phyloP scores from a whole-genome alignment of 1,139 yeast genomes.

The Nadsonia starkeyi-henricii region DNA sequence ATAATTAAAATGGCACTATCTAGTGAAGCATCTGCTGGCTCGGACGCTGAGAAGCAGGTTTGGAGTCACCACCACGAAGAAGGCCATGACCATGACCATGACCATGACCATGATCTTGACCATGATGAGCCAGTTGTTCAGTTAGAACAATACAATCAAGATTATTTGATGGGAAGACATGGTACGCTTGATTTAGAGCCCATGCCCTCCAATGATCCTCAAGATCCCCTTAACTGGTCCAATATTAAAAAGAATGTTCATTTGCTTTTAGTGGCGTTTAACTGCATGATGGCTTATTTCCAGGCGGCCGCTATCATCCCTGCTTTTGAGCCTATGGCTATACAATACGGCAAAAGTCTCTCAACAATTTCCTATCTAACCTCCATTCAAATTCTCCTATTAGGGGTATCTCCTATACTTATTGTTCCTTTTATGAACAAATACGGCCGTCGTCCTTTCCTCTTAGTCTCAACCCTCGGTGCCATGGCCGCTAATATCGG shows the following conservation, averaged over 20 bases:
- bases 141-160: slow-evolving; percentile 1
- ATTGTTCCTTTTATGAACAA: slow-evolving; percentile 11
- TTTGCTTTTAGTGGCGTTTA: slow-evolving; percentile 9
- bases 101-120: no score
- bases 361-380: slow-evolving; percentile 11
- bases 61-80: neutral
- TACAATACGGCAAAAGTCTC: slow-evolving; percentile 9
- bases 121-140: neutral
- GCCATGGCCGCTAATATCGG: slow-evolving; percentile 9
- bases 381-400: slow-evolving; percentile 10
- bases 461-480: slow-evolving; percentile 8
- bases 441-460: slow-evolving; percentile 12
- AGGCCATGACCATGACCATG: neutral
- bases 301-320: slow-evolving; percentile 13
- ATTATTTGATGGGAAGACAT: slow-evolving; percentile 10
- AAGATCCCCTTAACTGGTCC: slow-evolving; percentile 13
- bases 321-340: slow-evolving; percentile 11
- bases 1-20: no score
- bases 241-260: slow-evolving; percentile 8
- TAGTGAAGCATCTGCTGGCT: neutral
- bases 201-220: slow-evolving; percentile 9
- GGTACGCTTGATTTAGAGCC: slow-evolving; percentile 13
- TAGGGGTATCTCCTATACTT: slow-evolving; percentile 11
- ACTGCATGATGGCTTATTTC: slow-evolving; percentile 10
- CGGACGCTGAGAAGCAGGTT: neutral